These are phyloP conservation scores for Suillus cothurnatus DNA, from an alignment of 768 basidiomycete species.

Conservation along the genomic window DNA sequence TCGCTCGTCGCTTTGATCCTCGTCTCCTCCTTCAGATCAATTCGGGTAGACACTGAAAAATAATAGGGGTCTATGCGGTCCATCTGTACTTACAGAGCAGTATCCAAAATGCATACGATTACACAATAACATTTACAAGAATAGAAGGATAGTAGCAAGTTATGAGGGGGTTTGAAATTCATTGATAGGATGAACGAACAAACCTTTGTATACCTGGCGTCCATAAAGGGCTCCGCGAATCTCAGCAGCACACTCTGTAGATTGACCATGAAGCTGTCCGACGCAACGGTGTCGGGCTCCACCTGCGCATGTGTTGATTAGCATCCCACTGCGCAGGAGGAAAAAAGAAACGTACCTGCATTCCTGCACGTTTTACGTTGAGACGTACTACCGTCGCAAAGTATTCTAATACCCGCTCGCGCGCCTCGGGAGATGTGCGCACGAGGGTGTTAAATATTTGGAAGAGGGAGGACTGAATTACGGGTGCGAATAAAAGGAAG, in stretches of 20 bases:
- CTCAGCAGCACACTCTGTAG: slow-evolving; percentile 78
- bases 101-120: background rate
- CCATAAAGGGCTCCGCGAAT: slow-evolving; percentile 95
- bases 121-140: background rate
- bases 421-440: slow-evolving; percentile 72
- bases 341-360: slow-evolving; percentile 58
- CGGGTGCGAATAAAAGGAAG: background rate
- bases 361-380: slow-evolving; percentile 88
- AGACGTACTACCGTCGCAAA: slow-evolving; percentile 74
- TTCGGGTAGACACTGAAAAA: slow-evolving; percentile 69
- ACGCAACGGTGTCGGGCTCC: slow-evolving; percentile 81
- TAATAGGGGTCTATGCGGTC: slow-evolving; percentile 88
- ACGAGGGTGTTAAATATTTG: slow-evolving; percentile 88
- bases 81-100: slow-evolving; percentile 51
- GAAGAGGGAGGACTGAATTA: slow-evolving; percentile 65
- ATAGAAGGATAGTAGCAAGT: background rate
- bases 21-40: slow-evolving; percentile 87
- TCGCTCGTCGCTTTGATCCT: slow-evolving; percentile 91
- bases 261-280: slow-evolving; percentile 93
- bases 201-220: slow-evolving; percentile 87
- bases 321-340: background rate
- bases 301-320: slow-evolving; percentile 48
- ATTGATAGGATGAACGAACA: background rate
- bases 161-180: slow-evolving; percentile 9
- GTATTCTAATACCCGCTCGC: slow-evolving; percentile 83